Percentiles rank a stretch among this genome's conserved stretches.
These are phyloP conservation scores for Brassica carinata DNA, from an alignment of 345 rosid genomes.

Conservation along the genomic window DNA sequence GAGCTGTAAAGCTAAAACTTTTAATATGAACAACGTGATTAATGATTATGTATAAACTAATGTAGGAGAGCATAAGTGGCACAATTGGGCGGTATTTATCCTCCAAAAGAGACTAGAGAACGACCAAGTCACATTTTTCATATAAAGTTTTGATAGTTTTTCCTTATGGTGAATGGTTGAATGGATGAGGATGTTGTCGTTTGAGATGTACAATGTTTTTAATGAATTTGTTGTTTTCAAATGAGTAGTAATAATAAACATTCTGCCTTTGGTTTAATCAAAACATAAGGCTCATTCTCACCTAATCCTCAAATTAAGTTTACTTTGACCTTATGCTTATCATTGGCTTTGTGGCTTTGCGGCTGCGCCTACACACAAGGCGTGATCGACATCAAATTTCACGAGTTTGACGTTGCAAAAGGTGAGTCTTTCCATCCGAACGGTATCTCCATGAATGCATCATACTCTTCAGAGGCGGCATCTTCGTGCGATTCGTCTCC, in stretches of 20 bases:
- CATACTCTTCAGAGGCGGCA: constrained; percentile 78
- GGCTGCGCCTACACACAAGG: not conserved
- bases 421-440: constrained; percentile 35
- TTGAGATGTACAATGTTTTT: too few relatives aligned
- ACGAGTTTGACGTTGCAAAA: not conserved
- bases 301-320: too few relatives aligned
- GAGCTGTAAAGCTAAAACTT: not conserved
- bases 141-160: too few relatives aligned
- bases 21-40: not conserved
- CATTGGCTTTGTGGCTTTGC: not conserved
- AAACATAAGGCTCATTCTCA: too few relatives aligned
- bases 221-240: too few relatives aligned
- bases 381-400: not conserved
- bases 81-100: constrained; percentile 3
- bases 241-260: too few relatives aligned
- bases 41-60: not conserved
- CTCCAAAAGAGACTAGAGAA: constrained; percentile 25
- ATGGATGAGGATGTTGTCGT: too few relatives aligned
- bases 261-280: too few relatives aligned
- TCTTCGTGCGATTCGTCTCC: constrained; percentile 63
- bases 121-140: too few relatives aligned
- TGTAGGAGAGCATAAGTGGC: not conserved
- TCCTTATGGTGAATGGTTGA: too few relatives aligned
- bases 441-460: constrained; percentile 48
- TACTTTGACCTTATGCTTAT: too few relatives aligned